These are phyloP conservation scores for Magnolia kwangsiensis DNA, from an alignment of 164 flowering plant genomes.

Conservation along the genomic window DNA sequence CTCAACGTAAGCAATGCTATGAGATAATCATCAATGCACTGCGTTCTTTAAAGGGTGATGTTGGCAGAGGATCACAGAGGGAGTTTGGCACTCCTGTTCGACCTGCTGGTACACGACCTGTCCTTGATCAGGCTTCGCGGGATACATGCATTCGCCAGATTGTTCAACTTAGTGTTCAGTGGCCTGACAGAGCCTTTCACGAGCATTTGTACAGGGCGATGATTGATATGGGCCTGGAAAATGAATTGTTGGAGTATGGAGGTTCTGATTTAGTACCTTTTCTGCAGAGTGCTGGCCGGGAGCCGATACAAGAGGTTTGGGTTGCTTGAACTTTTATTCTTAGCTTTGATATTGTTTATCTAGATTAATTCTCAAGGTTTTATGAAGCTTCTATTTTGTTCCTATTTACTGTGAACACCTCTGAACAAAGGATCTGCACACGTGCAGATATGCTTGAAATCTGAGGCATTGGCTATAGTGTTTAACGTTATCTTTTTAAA, in stretches of 20 bases:
- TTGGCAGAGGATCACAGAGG: conserved; percentile 28
- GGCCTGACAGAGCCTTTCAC: conserved; percentile 82
- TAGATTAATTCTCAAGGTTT: background rate
- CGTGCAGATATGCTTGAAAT: background rate
- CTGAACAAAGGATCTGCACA: background rate
- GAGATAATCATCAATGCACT: conserved; percentile 76
- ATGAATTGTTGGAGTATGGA: conserved; percentile 87
- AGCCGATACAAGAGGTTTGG: conserved; percentile 55
- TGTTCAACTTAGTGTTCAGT: conserved; percentile 91
- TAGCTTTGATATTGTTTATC: background rate
- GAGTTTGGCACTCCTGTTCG: conserved; percentile 66
- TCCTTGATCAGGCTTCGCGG: conserved; percentile 62
- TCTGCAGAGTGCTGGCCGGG: conserved; percentile 76
- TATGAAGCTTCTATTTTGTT: background rate
- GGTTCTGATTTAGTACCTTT: conserved; percentile 97
- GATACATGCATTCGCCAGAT: conserved; percentile 76
- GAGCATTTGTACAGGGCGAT: conserved; percentile 76
- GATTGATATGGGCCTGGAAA: conserved; percentile 89
- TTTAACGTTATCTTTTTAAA: background rate
- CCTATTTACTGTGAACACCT: background rate
- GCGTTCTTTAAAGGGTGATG: conserved; percentile 68
- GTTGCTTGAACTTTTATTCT: background rate
- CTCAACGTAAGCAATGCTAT: conserved; percentile 79
- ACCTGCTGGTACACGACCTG: conserved; percentile 37
- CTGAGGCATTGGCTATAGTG: background rate